phyloP scores from a whole-genome alignment of 306 rosid genomes.

The Gastrolobium bilobum region DNA sequence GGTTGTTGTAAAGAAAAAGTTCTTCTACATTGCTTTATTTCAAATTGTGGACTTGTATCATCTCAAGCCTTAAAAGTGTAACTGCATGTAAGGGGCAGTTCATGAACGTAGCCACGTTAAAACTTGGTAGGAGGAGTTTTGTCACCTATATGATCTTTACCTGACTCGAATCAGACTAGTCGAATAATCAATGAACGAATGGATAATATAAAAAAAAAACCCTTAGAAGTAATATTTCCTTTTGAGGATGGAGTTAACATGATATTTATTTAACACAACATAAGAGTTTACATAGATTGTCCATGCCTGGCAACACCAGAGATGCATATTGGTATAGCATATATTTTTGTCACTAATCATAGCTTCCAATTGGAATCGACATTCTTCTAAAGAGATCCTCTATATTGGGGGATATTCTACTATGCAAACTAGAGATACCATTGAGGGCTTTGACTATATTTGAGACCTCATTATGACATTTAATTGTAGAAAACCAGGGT shows the following conservation, averaged over 20 bases:
- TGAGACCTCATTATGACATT: background rate
- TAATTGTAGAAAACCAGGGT: background rate
- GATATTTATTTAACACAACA: conserved; percentile 3
- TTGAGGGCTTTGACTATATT: background rate
- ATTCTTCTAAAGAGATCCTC: conserved; percentile 5
- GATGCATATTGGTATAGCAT: background rate
- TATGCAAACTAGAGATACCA: background rate
- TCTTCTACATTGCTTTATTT: no score
- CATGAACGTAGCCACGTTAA: no score
- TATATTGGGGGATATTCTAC: conserved; percentile 1
- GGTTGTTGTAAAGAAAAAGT: no score
- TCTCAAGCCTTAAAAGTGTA: no score
- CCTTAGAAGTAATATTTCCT: no score
- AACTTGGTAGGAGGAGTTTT: no score
- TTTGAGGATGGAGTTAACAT: background rate
- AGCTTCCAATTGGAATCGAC: conserved; percentile 1
- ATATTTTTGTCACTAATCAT: background rate
- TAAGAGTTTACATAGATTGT: conserved; percentile 9
- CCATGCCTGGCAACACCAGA: background rate
- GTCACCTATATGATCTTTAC: no score
- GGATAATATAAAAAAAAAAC: no score
- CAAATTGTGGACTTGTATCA: no score
- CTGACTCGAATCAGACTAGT: no score
- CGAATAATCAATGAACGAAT: no score
- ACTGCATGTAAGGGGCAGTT: no score